Base-by-base conservation (phyloP, 352 stramenopile genomes). In the Globisporangium echinulatum region DNA sequence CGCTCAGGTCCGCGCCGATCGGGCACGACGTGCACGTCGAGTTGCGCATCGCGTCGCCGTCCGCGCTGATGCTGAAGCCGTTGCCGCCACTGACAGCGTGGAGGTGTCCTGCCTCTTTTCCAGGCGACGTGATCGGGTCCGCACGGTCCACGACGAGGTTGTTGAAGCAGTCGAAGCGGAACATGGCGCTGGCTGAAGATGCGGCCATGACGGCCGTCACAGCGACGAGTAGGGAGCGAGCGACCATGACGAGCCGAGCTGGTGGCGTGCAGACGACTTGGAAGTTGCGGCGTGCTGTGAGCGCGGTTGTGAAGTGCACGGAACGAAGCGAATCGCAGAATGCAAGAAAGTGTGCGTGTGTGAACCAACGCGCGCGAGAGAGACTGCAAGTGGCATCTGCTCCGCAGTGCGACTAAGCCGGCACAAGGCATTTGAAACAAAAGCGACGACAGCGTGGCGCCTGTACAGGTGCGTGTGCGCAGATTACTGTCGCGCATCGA, bases 121-220 rank as follows among this genome's bases (percentile, higher is more conserved):
- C 72, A 4, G 54, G 53, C 33, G 52, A 66, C 43, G 74, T 68
- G 49, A 84, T 84, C 39, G 74, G 74, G 43, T 84, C 72, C 13
- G 74, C 68, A 42, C 74, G 71, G 54, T 81, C 71, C 8, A 80
- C 63, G 3, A 84, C 72, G 52, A 84, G 62, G 62, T 84, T 77
- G 64, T 81, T 84, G 59, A 74, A 75, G 63, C 74, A 84, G 58
- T 79, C 66, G 49, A 78, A 79, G 36, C 71, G 71, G 44, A 79
- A 79, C 71, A 79, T 75, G n/a, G 54, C 62, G 14, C 52, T 25
- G 1, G 19, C 42, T 3, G 57, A 52, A 42, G 47, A 7, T 1
- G 37, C 38, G 47, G n/a, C 54, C 17, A 17, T 36, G 1, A 44
- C 53, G 33, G 40, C 53, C 8, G 42, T 40, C 7, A 10, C 17